Conservation (phyloP, 108 stramenopile genomes). For the Nannochloropsis salina region DNA sequence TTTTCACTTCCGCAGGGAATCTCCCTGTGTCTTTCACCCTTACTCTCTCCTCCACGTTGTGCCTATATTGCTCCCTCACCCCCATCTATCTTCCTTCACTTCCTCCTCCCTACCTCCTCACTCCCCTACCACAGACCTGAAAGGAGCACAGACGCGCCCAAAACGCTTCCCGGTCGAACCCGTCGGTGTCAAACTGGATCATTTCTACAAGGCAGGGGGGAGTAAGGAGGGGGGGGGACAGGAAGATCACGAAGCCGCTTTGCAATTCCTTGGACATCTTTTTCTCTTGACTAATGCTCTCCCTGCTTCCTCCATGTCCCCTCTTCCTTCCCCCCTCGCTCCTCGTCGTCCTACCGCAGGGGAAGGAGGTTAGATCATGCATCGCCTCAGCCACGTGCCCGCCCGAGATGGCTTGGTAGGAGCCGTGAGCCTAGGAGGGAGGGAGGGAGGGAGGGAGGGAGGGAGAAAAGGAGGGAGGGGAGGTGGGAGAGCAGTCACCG, state of each 20-base stretch:
- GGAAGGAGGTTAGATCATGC: conserved; percentile 61
- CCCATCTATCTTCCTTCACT: neutral
- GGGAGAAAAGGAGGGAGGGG: neutral
- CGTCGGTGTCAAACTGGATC: neutral
- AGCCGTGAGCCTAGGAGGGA: conserved; percentile 57
- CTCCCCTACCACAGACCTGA: neutral
- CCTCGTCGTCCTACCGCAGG: neutral
- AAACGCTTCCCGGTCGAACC: neutral
- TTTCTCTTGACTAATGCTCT: neutral
- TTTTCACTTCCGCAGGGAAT: neutral
- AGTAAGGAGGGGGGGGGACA: neutral
- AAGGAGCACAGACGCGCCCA: neutral
- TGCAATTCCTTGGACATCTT: neutral
- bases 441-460: conserved; percentile 10
- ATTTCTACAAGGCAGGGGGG: neutral
- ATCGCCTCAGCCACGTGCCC: conserved; percentile 77
- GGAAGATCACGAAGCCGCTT: neutral
- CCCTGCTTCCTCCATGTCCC: neutral
- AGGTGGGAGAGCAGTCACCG: neutral
- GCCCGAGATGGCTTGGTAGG: conserved; percentile 66
- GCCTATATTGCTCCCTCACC: too few relatives aligned
- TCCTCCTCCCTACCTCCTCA: neutral
- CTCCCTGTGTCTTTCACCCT: neutral
- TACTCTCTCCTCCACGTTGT: neutral
- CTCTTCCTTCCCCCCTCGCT: neutral